Conservation (phyloP, 192 early-diverging fungal species). For the Linnemannia elongata region DNA sequence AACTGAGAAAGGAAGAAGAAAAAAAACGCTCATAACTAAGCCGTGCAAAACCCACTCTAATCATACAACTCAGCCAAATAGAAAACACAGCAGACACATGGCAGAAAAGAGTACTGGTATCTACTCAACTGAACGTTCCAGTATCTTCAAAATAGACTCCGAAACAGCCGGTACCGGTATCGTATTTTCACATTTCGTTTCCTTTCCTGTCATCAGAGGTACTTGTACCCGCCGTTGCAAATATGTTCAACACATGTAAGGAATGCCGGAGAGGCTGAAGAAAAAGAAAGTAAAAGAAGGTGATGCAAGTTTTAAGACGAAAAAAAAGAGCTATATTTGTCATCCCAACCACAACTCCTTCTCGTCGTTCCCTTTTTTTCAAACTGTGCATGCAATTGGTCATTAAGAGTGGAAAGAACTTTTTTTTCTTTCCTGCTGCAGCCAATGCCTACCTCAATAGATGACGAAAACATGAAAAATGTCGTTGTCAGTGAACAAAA, state of each 20-base stretch:
- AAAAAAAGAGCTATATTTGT: neutral
- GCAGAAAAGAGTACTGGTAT: neutral
- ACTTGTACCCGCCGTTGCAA: too few relatives aligned
- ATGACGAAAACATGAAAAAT: neutral
- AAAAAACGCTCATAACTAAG: neutral
- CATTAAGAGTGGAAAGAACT: neutral
- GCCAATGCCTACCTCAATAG: neutral
- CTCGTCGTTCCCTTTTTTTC: slow-evolving; percentile 1
- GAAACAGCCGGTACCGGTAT: neutral
- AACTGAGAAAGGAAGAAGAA: neutral
- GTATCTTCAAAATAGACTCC: neutral
- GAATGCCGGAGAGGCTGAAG: neutral
- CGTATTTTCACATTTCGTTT: neutral
- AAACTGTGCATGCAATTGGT: neutral
- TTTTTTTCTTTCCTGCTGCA: neutral
- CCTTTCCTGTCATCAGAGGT: neutral
- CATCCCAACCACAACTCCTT: neutral
- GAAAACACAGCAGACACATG: neutral
- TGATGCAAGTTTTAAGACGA: neutral
- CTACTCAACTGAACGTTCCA: neutral
- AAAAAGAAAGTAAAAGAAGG: neutral
- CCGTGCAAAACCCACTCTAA: neutral
- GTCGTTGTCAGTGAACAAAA: neutral
- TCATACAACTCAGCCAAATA: neutral
- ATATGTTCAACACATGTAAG: neutral